These are phyloP conservation scores for Rhodotorula diobovata DNA, from an alignment of 768 basidiomycete species.

Conservation along the genomic window DNA sequence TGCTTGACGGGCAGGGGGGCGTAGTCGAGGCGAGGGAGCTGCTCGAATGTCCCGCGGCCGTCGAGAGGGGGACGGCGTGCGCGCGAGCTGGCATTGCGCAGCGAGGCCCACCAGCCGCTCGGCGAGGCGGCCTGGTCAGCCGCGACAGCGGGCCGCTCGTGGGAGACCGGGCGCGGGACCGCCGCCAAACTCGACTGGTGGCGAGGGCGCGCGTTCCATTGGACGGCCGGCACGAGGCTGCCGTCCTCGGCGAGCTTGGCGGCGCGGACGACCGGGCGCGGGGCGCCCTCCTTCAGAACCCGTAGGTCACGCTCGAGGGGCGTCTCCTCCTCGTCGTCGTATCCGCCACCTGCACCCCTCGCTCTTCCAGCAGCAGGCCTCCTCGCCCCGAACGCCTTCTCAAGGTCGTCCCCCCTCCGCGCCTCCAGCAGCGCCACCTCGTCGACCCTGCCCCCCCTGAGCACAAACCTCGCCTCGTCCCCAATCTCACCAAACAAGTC, in stretches of 20 bases:
- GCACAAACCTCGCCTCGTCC: slow-evolving; percentile 16
- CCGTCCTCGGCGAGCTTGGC: slow-evolving; percentile 2
- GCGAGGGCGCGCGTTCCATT: too few species aligned
- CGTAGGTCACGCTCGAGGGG: slow-evolving; percentile 1
- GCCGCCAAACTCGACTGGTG: too few species aligned
- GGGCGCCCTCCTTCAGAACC: background rate
- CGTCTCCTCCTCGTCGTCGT: background rate
- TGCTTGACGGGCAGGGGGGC: background rate
- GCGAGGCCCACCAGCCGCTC: slow-evolving; percentile 1
- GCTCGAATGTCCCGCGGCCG: slow-evolving; percentile 1
- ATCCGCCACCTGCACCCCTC: background rate
- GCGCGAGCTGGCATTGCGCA: background rate
- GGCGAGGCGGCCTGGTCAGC: background rate
- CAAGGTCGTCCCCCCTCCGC: background rate
- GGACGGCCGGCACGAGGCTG: too few species aligned
- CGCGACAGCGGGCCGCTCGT: too few species aligned
- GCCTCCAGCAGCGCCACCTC: slow-evolving; percentile 6
- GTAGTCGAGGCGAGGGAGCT: slow-evolving; percentile 2
- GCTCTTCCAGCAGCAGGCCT: background rate
- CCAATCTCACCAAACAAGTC: slow-evolving; percentile 17
- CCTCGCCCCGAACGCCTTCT: background rate
- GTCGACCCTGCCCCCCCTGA: slow-evolving; percentile 8
- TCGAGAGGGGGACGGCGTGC: background rate
- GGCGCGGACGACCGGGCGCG: background rate
- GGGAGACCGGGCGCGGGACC: too few species aligned